These are phyloP conservation scores for Eucalyptus pauciflora DNA, from an alignment of 345 rosid species.

Conservation along the genomic window DNA sequence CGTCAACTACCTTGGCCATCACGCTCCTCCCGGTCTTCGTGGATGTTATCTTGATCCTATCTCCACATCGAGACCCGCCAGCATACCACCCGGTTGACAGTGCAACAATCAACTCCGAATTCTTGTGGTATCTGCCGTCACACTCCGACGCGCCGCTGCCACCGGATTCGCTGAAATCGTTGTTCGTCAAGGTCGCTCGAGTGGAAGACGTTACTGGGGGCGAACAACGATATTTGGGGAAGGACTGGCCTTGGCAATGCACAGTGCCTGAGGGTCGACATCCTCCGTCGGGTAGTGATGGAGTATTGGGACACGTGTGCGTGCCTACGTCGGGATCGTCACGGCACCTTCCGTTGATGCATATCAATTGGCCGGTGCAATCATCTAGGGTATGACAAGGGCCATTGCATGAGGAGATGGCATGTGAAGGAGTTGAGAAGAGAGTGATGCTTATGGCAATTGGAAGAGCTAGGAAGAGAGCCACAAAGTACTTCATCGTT, in stretches of 20 bases:
- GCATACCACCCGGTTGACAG: slow-evolving; percentile 28
- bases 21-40: slow-evolving; percentile 7
- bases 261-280: slow-evolving; percentile 11
- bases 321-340: slow-evolving; percentile 26
- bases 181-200: slow-evolving; percentile 7
- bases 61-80: slow-evolving; percentile 17
- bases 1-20: slow-evolving; percentile 28
- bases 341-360: slow-evolving; percentile 18
- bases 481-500: neutral
- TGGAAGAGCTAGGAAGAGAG: neutral
- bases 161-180: slow-evolving; percentile 24
- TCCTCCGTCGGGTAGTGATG: neutral
- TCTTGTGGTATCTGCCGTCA: slow-evolving; percentile 2
- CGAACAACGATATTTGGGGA: slow-evolving; percentile 10
- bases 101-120: slow-evolving; percentile 14
- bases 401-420: slow-evolving; percentile 24
- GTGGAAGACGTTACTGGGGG: slow-evolving; percentile 17
- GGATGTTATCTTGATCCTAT: slow-evolving; percentile 13
- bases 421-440: neutral
- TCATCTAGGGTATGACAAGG: slow-evolving; percentile 13
- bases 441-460: neutral
- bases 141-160: slow-evolving; percentile 18
- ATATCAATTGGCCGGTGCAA: slow-evolving; percentile 23
- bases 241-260: neutral
- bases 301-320: neutral